Base-by-base conservation (phyloP, 2,329 filamentous ascomycete species). In the Teratosphaeriaceae sp. region DNA sequence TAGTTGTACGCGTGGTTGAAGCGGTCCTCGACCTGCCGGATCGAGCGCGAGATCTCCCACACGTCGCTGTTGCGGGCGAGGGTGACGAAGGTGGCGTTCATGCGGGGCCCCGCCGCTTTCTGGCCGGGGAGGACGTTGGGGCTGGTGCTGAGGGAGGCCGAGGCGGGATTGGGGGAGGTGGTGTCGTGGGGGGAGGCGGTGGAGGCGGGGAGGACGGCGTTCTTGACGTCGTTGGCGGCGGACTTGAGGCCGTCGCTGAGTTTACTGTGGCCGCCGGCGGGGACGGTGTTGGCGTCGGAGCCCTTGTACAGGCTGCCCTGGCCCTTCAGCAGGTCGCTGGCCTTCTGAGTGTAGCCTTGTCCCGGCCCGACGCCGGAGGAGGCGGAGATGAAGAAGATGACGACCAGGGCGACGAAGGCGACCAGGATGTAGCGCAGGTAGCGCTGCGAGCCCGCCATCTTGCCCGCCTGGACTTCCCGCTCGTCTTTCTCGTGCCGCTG, bases 1-100 rank as follows among this genome's bases (percentile, higher is more conserved):
- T 98, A 98, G 72, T 94, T 83, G 73, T 85, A 97, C 59, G 90
- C 85, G 59, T 82, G 80, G 72, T 98, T 98, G 80, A 98, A 98
- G 61, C 92, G 86, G 67, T 98, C 92, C 69, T 98, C 92, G 44
- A 98, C 82, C 62, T 95, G 87, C 44, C 92, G 87, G 61, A 98
- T 98, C 11, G 89, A 96, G 60, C 88, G 81, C 49, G 88, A 86
- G 61, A 98, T 95, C 39, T 98, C 92, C 92, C 92, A 98, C 21
- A 97, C 72, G 62, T 98, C 92, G 43, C 73, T 76, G 70, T 98
- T 98, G 59, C 92, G 84, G 42, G 92, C 92, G 48, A 98, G 78
- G 18, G 89, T 95, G 41, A 98, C 88, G 61, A 98, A 98, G 9
- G 92, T 98, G 39, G 94, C 92, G 67, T 98, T 98, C 76, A 94